Conservation (phyloP, 2,329 filamentous ascomycete species). For the Ascosphaera aggregata region DNA sequence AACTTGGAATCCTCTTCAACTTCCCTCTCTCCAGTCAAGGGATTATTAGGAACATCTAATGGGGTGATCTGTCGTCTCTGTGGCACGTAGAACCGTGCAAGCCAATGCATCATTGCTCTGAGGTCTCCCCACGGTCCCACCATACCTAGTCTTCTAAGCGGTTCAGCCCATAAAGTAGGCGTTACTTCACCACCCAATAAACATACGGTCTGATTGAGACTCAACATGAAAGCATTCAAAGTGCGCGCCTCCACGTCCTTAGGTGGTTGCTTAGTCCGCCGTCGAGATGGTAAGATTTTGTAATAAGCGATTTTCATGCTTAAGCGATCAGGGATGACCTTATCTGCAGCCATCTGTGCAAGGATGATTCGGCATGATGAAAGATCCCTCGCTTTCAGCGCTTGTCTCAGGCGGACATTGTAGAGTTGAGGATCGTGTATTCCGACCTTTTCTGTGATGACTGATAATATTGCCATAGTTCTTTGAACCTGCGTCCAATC, state of each 20-base stretch:
- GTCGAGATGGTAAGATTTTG: too few relatives aligned
- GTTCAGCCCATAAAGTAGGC: constrained; percentile 29
- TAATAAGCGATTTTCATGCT: too few relatives aligned
- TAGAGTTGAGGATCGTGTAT: constrained; percentile 11
- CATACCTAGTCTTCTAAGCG: constrained; percentile 37
- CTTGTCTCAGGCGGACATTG: constrained; percentile 19
- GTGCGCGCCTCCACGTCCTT: too few relatives aligned
- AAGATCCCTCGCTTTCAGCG: constrained; percentile 13
- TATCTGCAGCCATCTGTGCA: constrained; percentile 32
- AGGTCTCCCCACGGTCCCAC: constrained; percentile 27
- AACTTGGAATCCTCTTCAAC: too few relatives aligned
- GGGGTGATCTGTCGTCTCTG: too few relatives aligned
- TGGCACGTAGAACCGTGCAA: constrained; percentile 20
- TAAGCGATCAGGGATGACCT: too few relatives aligned
- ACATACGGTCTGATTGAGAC: too few relatives aligned
- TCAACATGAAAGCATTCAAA: too few relatives aligned
- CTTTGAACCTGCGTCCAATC: constrained; percentile 31
- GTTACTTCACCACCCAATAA: constrained; percentile 19
- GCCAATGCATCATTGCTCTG: constrained; percentile 27
- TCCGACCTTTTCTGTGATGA: constrained; percentile 13
- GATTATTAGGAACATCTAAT: too few relatives aligned
- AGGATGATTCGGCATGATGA: constrained; percentile 13
- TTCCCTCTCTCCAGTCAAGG: too few relatives aligned
- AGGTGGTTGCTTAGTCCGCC: too few relatives aligned
- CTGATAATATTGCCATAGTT: constrained; percentile 29